Evolutionary conservation across 257 asterid species (phyloP).

Genomic region (Solanum appendiculatum): DNA sequence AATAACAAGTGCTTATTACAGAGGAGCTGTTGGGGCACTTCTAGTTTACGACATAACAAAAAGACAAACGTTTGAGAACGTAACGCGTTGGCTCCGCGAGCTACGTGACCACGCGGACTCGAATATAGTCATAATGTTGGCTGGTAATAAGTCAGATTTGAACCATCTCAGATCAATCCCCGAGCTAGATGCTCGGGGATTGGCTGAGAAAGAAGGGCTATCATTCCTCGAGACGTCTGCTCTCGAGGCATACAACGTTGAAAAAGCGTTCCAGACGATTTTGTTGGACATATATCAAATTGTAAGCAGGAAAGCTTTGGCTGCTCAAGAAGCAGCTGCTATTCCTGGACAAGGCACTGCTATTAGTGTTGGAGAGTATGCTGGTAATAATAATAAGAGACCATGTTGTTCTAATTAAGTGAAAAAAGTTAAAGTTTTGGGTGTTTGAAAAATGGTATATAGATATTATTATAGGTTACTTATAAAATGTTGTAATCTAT

Average conservation of each 20-base stretch:
- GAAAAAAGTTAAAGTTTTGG: background rate
- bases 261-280: conserved; percentile 35
- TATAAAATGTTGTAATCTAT: background rate
- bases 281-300: conserved; percentile 36
- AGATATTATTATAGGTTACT: background rate
- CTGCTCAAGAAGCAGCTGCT: conserved; percentile 35
- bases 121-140: conserved; percentile 42
- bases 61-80: conserved; percentile 35
- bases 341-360: conserved; percentile 35
- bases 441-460: background rate
- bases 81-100: conserved; percentile 36
- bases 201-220: conserved; percentile 44
- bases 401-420: conserved; percentile 24
- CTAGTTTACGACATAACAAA: conserved; percentile 40
- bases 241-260: conserved; percentile 33
- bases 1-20: conserved; percentile 40
- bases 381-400: conserved; percentile 9
- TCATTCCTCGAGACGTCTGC: conserved; percentile 38
- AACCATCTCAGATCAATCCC: conserved; percentile 29
- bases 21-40: conserved; percentile 47
- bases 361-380: conserved; percentile 27
- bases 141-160: conserved; percentile 35
- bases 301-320: conserved; percentile 32
- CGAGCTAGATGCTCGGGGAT: conserved; percentile 26
- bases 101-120: conserved; percentile 41